phyloP scores from a whole-genome alignment of 208 protist species.

The Trypanosoma platydactyli region DNA sequence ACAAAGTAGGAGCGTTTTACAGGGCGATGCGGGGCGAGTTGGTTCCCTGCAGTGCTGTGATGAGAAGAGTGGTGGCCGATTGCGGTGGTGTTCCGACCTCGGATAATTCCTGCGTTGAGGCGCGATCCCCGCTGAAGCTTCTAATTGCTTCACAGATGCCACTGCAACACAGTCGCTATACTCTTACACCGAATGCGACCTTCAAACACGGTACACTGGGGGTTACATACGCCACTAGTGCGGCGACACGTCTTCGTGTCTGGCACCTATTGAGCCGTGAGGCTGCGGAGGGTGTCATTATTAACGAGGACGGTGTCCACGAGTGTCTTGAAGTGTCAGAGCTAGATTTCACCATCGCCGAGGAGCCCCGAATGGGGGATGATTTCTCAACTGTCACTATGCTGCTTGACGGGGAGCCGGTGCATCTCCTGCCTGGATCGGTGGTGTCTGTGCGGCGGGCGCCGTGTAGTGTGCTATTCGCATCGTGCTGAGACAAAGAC shows the following conservation, averaged over 20 bases:
- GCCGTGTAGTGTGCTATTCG: constrained; percentile 9
- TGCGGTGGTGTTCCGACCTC: no score
- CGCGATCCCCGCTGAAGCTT: constrained; percentile 37
- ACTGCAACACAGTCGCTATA: constrained; percentile 63
- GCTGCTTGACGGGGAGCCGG: constrained; percentile 62
- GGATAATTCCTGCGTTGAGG: neutral
- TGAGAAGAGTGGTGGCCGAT: constrained; percentile 11
- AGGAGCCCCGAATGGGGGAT: constrained; percentile 1
- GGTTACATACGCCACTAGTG: constrained; percentile 53
- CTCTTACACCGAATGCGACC: constrained; percentile 63
- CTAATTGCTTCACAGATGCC: constrained; percentile 78
- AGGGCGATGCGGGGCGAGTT: constrained; percentile 39
- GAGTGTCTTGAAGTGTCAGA: constrained; percentile 35
- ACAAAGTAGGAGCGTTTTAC: constrained; percentile 48
- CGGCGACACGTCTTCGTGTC: constrained; percentile 57
- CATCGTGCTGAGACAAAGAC: constrained; percentile 14
- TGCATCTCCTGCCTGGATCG: constrained; percentile 43
- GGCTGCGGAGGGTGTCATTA: constrained; percentile 48
- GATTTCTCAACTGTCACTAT: constrained; percentile 31
- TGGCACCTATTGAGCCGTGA: constrained; percentile 84
- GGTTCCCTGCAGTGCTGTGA: constrained; percentile 30
- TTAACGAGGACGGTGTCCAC: constrained; percentile 83
- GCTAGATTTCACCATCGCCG: constrained; percentile 38
- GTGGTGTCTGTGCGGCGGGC: constrained; percentile 43
- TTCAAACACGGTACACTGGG: constrained; percentile 43